Evolutionary conservation across 106 monocot species (phyloP).

Genomic region (Dendrobium huoshanense): DNA sequence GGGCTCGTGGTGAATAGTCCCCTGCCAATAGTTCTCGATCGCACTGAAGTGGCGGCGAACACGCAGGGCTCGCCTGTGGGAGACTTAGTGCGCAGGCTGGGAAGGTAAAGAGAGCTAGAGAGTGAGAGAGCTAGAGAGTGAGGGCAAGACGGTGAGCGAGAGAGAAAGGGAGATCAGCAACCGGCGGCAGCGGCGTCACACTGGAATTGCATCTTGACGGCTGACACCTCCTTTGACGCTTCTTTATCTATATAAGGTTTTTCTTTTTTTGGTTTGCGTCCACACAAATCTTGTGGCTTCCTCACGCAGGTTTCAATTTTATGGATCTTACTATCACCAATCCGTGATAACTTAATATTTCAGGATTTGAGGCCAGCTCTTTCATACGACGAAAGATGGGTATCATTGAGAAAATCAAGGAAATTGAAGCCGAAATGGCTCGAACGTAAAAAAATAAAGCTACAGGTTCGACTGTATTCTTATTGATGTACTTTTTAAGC

Average conservation of each 20-base stretch:
- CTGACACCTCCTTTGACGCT: not conserved
- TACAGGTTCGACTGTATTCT: conserved; percentile 53
- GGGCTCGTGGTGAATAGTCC: too few species aligned
- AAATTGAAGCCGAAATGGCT: conserved; percentile 97
- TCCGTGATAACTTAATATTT: not conserved
- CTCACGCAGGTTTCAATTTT: not conserved
- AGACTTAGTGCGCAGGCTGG: too few species aligned
- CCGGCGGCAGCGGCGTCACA: not conserved
- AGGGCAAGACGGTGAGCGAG: not conserved
- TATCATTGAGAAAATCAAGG: conserved; percentile 94
- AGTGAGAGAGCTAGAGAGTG: not conserved
- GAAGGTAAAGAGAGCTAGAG: too few species aligned
- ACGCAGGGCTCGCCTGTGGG: too few species aligned
- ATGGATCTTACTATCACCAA: not conserved
- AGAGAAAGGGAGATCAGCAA: not conserved
- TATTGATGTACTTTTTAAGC: not conserved
- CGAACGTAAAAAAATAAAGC: conserved; percentile 96
- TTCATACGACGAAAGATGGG: conserved; percentile 52
- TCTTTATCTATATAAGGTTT: not conserved
- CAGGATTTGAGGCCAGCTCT: conserved; percentile 2
- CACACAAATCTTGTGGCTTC: not conserved
- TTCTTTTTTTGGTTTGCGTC: not conserved
- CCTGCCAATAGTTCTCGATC: too few species aligned
- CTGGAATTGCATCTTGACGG: not conserved
- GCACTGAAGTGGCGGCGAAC: too few species aligned